phyloP scores from a whole-genome alignment of 768 basidiomycete genomes.

The Suillus sp. region DNA sequence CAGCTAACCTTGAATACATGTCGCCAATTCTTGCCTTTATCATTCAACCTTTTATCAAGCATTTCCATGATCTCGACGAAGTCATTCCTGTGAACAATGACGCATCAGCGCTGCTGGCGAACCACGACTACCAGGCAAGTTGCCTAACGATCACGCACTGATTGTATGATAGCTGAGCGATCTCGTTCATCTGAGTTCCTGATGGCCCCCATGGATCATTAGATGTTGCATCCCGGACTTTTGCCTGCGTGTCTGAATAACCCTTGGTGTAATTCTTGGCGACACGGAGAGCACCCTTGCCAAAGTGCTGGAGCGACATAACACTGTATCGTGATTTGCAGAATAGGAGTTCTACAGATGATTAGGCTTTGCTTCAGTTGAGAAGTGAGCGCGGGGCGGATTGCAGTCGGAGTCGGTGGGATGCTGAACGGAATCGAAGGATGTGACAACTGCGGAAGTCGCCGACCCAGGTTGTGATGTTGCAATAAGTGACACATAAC shows the following conservation, averaged over 20 bases:
- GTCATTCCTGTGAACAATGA: slow-evolving; percentile 60
- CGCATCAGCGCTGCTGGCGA: background rate
- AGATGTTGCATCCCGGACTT: slow-evolving; percentile 94
- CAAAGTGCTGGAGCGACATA: slow-evolving; percentile 74
- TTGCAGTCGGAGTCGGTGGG: background rate
- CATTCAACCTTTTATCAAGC: slow-evolving; percentile 96
- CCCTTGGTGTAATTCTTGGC: slow-evolving; percentile 96
- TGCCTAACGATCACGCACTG: slow-evolving; percentile 58
- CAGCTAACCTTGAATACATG: slow-evolving; percentile 92
- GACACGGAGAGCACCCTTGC: slow-evolving; percentile 82
- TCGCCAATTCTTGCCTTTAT: slow-evolving; percentile 99
- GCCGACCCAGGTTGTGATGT: background rate
- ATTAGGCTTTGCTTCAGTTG: background rate
- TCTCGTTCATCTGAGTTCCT: slow-evolving; percentile 98
- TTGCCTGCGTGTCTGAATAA: slow-evolving; percentile 93
- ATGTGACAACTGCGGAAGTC: background rate
- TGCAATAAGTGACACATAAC: background rate
- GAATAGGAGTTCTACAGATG: slow-evolving; percentile 7
- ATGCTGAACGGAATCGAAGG: slow-evolving; percentile 13
- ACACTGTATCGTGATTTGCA: slow-evolving; percentile 2
- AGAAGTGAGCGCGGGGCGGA: background rate
- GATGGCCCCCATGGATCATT: slow-evolving; percentile 99
- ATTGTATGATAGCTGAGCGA: slow-evolving; percentile 95
- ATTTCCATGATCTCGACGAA: slow-evolving; percentile 99
- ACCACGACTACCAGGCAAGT: background rate